A percentile compares a stretch with the other conserved stretches of the same genome.
Evolutionary conservation across 768 basidiomycete species (phyloP).

Genomic region (Ephemerocybe angulata): DNA sequence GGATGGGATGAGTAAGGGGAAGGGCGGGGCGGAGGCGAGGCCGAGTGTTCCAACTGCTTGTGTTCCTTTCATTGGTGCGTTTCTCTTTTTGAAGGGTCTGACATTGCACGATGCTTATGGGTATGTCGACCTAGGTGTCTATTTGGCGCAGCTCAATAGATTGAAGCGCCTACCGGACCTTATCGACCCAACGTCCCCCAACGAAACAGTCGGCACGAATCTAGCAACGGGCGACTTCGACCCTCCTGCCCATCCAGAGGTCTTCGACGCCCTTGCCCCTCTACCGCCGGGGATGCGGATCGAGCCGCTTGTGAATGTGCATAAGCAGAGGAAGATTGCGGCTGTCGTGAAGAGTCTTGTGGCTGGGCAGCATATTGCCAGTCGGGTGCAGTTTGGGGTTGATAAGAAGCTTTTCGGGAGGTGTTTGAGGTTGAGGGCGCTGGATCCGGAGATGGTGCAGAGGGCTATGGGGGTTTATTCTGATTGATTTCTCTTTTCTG

Average conservation of each 20-base stretch:
- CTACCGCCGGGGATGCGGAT: conserved; percentile 76
- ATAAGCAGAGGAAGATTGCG: conserved; percentile 82
- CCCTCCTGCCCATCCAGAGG: conserved; percentile 70
- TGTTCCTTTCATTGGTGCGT: conserved; percentile 79
- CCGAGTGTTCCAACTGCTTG: conserved; percentile 49
- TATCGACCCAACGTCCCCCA: conserved; percentile 79
- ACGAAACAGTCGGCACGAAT: conserved; percentile 63
- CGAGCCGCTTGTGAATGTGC: conserved; percentile 84
- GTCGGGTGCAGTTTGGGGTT: conserved; percentile 61
- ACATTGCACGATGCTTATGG: neutral
- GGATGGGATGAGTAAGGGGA: conserved; percentile 38
- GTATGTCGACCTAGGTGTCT: conserved; percentile 57
- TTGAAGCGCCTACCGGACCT: conserved; percentile 70
- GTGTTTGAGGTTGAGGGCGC: conserved; percentile 66
- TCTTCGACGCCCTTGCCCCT: conserved; percentile 68
- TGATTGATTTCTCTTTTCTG: too few relatives aligned
- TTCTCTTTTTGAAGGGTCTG: neutral
- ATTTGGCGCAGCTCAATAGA: conserved; percentile 67
- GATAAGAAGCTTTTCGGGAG: conserved; percentile 77
- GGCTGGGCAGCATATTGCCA: conserved; percentile 78
- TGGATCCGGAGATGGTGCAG: conserved; percentile 54
- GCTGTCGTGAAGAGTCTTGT: conserved; percentile 77
- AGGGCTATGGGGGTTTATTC: conserved; percentile 28
- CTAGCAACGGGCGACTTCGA: conserved; percentile 60
- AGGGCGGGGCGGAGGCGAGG: conserved; percentile 36